These are phyloP conservation scores for Dictyostelium capitatum DNA, from an alignment of 78 protist genomes.

Conservation along the genomic window DNA sequence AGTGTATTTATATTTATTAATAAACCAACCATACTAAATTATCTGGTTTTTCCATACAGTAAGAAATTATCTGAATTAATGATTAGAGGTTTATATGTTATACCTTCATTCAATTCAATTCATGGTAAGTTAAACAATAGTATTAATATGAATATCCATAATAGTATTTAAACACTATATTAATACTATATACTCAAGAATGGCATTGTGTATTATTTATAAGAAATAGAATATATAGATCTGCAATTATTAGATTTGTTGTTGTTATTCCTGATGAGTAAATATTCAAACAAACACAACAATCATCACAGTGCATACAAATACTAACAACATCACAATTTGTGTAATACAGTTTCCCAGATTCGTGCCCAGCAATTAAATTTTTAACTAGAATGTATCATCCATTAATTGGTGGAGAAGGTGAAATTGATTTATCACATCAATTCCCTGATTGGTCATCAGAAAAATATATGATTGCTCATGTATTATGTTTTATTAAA, in stretches of 20 bases:
- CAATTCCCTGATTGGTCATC: conserved; percentile 73
- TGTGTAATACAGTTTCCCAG: conserved; percentile 52
- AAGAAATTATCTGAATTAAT: conserved; percentile 49
- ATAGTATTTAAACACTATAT: neutral
- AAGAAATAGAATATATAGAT: conserved; percentile 80
- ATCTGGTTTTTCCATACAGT: neutral
- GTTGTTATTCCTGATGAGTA: conserved; percentile 75
- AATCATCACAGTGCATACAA: neutral
- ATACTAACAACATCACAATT: no score
- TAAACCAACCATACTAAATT: neutral
- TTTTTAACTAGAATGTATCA: conserved; percentile 57
- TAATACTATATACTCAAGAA: conserved; percentile 9
- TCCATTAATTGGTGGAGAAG: conserved; percentile 62
- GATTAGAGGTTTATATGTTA: conserved; percentile 59
- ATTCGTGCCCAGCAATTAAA: conserved; percentile 53
- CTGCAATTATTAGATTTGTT: conserved; percentile 59
- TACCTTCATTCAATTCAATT: conserved; percentile 62
- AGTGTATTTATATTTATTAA: neutral
- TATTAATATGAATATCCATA: neutral
- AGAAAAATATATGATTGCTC: conserved; percentile 68
- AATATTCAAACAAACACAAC: neutral
- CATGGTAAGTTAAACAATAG: neutral
- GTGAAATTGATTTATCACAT: conserved; percentile 66
- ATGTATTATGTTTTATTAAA: conserved; percentile 63
- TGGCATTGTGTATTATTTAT: conserved; percentile 78